A percentile compares a stretch with the other conserved stretches of the same genome.
phyloP scores from a whole-genome alignment of 1,284 basidiomycete genomes.

The Malassezia equina region DNA sequence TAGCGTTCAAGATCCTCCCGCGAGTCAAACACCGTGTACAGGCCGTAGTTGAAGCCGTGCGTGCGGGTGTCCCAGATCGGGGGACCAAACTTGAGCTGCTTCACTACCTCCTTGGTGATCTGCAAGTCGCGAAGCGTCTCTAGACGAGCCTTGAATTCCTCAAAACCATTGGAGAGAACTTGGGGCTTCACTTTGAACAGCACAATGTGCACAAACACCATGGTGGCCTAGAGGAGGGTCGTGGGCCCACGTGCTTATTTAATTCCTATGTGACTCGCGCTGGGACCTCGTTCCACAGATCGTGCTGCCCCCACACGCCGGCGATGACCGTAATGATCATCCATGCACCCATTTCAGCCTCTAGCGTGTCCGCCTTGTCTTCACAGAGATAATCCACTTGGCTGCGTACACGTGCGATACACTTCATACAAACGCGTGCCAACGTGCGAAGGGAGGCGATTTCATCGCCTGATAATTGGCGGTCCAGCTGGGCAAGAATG shows the following conservation, averaged over 20 bases:
- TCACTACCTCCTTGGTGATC: slow-evolving; percentile 24
- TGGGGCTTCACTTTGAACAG: slow-evolving; percentile 37
- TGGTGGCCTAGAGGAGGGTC: slow-evolving; percentile 9
- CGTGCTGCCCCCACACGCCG: slow-evolving; percentile 72
- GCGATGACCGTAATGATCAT: slow-evolving; percentile 64
- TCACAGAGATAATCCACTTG: background rate
- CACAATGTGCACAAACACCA: slow-evolving; percentile 34
- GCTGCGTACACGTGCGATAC: slow-evolving; percentile 45
- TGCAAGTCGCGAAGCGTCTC: slow-evolving; percentile 30
- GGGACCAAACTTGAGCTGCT: slow-evolving; percentile 32
- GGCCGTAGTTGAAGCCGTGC: slow-evolving; percentile 38
- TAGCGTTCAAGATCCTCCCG: slow-evolving; percentile 31
- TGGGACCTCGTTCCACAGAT: slow-evolving; percentile 67
- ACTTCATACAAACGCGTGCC: slow-evolving; percentile 61
- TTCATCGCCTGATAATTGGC: slow-evolving; percentile 64
- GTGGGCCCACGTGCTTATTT: background rate
- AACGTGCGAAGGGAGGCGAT: slow-evolving; percentile 67
- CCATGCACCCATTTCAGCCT: slow-evolving; percentile 64
- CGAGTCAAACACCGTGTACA: slow-evolving; percentile 30
- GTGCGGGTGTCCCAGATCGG: slow-evolving; percentile 29
- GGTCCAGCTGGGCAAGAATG: slow-evolving; percentile 64
- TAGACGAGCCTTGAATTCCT: slow-evolving; percentile 34
- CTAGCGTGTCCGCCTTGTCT: background rate
- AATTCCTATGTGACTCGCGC: background rate
- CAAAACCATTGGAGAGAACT: slow-evolving; percentile 34